Evolutionary conservation across 23 red algal species (phyloP).

Genomic region (Chondrus crispus): DNA sequence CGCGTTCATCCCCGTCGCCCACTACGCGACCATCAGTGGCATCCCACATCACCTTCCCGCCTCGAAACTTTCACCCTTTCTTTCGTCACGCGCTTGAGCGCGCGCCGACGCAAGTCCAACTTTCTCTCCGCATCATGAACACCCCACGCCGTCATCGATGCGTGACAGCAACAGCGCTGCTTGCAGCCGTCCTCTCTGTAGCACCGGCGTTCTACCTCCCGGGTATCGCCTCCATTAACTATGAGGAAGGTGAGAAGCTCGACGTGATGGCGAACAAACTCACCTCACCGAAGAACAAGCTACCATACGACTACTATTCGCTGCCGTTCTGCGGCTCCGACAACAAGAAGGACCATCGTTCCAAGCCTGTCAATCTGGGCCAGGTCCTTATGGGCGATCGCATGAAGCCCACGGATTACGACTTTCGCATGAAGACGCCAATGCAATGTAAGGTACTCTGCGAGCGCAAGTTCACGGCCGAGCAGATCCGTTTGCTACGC

Average conservation of each 20-base stretch:
- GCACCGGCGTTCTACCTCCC: conserved; percentile 86
- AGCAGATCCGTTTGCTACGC: conserved; percentile 17
- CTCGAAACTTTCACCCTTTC: too few relatives aligned
- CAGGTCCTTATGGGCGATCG: conserved; percentile 90
- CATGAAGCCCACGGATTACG: conserved; percentile 82
- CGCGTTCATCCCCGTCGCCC: too few relatives aligned
- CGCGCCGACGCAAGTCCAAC: too few relatives aligned
- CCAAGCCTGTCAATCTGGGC: conserved; percentile 76
- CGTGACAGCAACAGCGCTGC: too few relatives aligned
- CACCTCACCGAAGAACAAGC: conserved; percentile 72
- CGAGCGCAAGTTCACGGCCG: conserved; percentile 14
- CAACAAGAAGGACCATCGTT: conserved; percentile 55
- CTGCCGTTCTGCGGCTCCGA: conserved; percentile 86
- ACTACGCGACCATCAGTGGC: too few relatives aligned
- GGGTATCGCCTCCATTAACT: conserved; percentile 86
- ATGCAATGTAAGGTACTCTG: conserved; percentile 84
- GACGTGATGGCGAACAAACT: conserved; percentile 82
- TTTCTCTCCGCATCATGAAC: too few relatives aligned
- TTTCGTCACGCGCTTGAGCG: too few relatives aligned
- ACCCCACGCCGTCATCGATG: too few relatives aligned
- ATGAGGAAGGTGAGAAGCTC: conserved; percentile 57
- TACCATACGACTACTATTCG: conserved; percentile 90
- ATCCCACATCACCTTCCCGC: too few relatives aligned
- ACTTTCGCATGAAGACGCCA: conserved; percentile 73
- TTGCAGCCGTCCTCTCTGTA: conserved; percentile 19